Percentiles rank a stretch among this genome's conserved stretches.
phyloP scores from a whole-genome alignment of 805 yeast species.

The Sugiyamaella valdiviana region DNA sequence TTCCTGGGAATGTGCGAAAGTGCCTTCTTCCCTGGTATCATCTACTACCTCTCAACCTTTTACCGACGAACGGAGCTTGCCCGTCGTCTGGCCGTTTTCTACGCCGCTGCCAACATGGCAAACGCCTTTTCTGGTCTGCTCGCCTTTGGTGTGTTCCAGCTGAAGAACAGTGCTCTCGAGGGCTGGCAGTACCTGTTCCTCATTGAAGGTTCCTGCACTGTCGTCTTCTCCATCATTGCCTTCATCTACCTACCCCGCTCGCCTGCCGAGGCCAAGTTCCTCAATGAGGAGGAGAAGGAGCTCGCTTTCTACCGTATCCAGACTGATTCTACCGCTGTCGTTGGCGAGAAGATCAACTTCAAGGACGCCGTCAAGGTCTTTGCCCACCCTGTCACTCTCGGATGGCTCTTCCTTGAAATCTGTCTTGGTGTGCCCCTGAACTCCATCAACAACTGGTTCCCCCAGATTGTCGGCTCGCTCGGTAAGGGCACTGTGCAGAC shows the following conservation, averaged over 20 bases:
- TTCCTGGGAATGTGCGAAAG: slow-evolving; percentile 49
- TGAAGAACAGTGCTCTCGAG: slow-evolving; percentile 27
- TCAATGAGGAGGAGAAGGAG: slow-evolving; percentile 38
- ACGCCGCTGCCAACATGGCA: slow-evolving; percentile 48
- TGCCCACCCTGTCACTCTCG: slow-evolving; percentile 40
- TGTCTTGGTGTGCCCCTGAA: slow-evolving; percentile 45
- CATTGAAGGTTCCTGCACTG: slow-evolving; percentile 41
- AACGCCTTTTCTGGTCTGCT: slow-evolving; percentile 56
- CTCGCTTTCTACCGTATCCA: slow-evolving; percentile 44
- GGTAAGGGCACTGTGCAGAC: slow-evolving; percentile 65
- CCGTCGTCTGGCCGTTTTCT: slow-evolving; percentile 42
- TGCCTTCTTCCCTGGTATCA: slow-evolving; percentile 46
- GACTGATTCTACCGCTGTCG: slow-evolving; percentile 42
- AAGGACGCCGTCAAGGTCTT: slow-evolving; percentile 41
- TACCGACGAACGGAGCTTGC: slow-evolving; percentile 46
- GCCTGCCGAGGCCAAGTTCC: slow-evolving; percentile 33
- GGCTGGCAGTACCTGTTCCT: slow-evolving; percentile 48
- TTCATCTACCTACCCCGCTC: slow-evolving; percentile 36
- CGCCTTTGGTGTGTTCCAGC: slow-evolving; percentile 45
- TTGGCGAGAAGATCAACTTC: slow-evolving; percentile 34
- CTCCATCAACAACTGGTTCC: slow-evolving; percentile 46
- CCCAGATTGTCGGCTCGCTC: slow-evolving; percentile 49
- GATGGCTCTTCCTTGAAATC: slow-evolving; percentile 42
- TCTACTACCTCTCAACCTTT: slow-evolving; percentile 42
- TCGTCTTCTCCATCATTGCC: slow-evolving; percentile 34